Conservation (phyloP, 1,284 basidiomycete genomes). For the Melampsora larici-populina region DNA sequence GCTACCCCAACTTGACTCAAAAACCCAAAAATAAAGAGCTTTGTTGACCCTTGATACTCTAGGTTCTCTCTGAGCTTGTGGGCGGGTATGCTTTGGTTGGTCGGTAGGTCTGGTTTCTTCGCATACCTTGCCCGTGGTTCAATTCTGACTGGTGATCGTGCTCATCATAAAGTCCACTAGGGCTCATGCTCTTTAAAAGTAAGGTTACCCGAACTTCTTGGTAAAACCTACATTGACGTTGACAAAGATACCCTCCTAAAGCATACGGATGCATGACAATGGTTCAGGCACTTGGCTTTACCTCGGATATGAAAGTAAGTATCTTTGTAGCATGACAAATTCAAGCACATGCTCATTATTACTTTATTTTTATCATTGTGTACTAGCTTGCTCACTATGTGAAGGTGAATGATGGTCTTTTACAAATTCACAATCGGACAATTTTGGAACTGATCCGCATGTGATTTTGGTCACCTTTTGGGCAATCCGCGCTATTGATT, state of each 20-base stretch:
- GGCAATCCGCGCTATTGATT: no score
- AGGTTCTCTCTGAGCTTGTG: conserved; percentile 39
- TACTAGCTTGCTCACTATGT: conserved; percentile 41
- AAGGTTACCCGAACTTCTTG: not conserved
- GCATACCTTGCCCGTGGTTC: not conserved
- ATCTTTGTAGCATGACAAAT: not conserved
- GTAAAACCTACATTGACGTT: not conserved
- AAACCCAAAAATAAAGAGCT: not conserved
- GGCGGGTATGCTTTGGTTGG: conserved; percentile 30
- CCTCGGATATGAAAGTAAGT: conserved; percentile 36
- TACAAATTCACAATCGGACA: not conserved
- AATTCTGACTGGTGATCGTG: not conserved
- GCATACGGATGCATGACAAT: conserved; percentile 41
- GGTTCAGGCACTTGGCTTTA: conserved; percentile 30
- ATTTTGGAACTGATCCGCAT: not conserved
- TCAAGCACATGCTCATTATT: not conserved
- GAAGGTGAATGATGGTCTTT: conserved; percentile 14
- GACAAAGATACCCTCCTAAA: not conserved
- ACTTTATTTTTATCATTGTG: not conserved
- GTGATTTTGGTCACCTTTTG: not conserved
- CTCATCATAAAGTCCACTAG: conserved; percentile 16
- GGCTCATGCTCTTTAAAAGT: conserved; percentile 41
- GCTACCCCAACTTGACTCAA: not conserved
- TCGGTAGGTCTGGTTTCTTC: not conserved
- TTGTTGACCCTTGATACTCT: not conserved